Base-by-base conservation (phyloP, 768 basidiomycete species). In the Leucogyrophana mollusca region DNA sequence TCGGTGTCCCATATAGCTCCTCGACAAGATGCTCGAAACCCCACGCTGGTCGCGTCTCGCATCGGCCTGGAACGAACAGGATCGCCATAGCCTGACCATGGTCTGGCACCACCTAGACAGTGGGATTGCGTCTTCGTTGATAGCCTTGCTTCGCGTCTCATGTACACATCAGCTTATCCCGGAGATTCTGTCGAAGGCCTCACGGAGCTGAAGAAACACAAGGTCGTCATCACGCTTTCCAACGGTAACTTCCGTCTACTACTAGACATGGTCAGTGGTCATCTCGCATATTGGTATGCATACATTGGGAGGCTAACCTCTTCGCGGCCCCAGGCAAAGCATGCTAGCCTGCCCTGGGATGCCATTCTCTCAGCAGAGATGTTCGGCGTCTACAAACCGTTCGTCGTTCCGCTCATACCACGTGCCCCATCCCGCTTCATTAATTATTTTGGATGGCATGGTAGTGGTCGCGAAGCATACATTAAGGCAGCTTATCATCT, bases 371-470 rank as follows among this genome's bases (percentile, higher is more conserved):
- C 83, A 1, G 66, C 75, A 1, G 81, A 83, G 46, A 64, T 86
- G n/a, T 80, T 85, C 41, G 67, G 71, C 9, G 74, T 76, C 0
- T 86, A 77, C 68, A 87, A 87, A 56, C 82, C 85, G 84, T 85
- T 36, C 33, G 79, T 64, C n/a, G 27, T 13, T 5, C 21, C 8
- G 9, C 24, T 25, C 13, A 2, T 13, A 7, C 23, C 41, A 34
- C 22, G 16, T 40, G 27, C 27, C 13, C 13, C 7, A 30, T 30
- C 27, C 32, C 44, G 25, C n/a, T 34, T 41, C 17, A 18, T 40
- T 7, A 23, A 9, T 30, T 6, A 30, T 6, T 30, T 30, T 30
- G n/a, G n/a, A n/a, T 30, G 27, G 27, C 13, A 30, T 30, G 27
- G 6, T 13, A 30, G 27, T 6, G 27, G 27, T 30, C 27, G 27